Conservation (phyloP, 192 early-diverging fungal species). For the Neocallimastix lanati region DNA sequence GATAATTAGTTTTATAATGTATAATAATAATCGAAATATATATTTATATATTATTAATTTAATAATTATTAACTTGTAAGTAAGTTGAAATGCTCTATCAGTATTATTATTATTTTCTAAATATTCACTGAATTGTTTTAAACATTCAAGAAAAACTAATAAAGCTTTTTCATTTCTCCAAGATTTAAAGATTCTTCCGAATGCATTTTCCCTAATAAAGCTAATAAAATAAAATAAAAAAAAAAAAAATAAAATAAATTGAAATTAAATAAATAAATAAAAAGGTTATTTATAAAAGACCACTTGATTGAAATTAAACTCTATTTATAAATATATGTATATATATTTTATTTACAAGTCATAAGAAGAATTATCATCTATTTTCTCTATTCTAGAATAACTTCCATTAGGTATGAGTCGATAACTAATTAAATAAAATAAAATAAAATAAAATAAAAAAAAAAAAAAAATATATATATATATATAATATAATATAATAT, state of each 20-base stretch:
- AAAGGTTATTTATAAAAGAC: too few relatives aligned
- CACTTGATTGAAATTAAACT: too few relatives aligned
- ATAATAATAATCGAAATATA: too few relatives aligned
- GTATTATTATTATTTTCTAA: background rate
- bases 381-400: background rate
- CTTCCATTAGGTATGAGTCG: background rate
- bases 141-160: background rate
- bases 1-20: too few relatives aligned
- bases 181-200: background rate
- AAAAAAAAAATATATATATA: too few relatives aligned
- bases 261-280: too few relatives aligned
- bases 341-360: background rate
- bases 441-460: background rate
- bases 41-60: too few relatives aligned
- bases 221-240: background rate
- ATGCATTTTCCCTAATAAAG: background rate
- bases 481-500: too few relatives aligned
- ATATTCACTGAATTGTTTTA: background rate
- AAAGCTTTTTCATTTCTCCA: background rate
- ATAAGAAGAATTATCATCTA: background rate
- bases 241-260: background rate
- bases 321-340: too few relatives aligned
- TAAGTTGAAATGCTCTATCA: background rate
- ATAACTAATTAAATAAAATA: background rate
- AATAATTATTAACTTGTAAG: background rate